Evolutionary conservation across 495 filamentous ascomycete genomes (phyloP), one percentile per base, ranked within the genome.

Genomic region (Aspergillus taichungensis): DNA sequence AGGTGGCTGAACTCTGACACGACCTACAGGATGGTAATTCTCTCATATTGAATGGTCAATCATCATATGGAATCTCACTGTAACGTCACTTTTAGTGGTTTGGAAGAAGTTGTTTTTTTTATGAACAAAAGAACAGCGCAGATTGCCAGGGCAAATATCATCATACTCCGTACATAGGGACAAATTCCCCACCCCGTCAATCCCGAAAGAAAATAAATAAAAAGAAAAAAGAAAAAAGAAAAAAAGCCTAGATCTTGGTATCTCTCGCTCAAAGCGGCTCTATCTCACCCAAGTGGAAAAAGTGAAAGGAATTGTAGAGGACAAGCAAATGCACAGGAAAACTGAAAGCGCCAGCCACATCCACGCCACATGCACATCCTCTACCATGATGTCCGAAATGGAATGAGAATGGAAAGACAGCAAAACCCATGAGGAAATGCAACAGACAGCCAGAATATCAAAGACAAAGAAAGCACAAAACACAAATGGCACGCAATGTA

Each of bases 251-350:
- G 55, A 63, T 61, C 58, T 59, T 69, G 68, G 66, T 70, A 70
- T 72, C 68, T 66, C 64, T 64, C 57, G 65, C 67, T 66, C 61
- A 63, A 63, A 59, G 49, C 55, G 55, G 54, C 56, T 72, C 68
- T 69, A 70, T 70, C 56, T 68, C 61, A 54, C 58, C 64, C 62
- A 57, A 40, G 56, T 59, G 57, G 60, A 63, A 60, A 52, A 59
- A 56, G 41, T 32, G 47, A 52, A 61, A 44, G 51, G 42, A 53
- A 37, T 49, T 52, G 51, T 56, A 46, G 49, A 55, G 43, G 56
- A 62, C 52, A 54, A 61, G 46, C 48, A 54, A 66, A 66, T 61
- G 57, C 59, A 68, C 40, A 53, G 40, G 54, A 53, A 56, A 56
- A 2, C 18, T 24, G 47, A 54, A 51, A 62, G 64, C 68, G 64